These are phyloP conservation scores for Tulasnella sp. DNA, from an alignment of 768 basidiomycete genomes.

Conservation along the genomic window DNA sequence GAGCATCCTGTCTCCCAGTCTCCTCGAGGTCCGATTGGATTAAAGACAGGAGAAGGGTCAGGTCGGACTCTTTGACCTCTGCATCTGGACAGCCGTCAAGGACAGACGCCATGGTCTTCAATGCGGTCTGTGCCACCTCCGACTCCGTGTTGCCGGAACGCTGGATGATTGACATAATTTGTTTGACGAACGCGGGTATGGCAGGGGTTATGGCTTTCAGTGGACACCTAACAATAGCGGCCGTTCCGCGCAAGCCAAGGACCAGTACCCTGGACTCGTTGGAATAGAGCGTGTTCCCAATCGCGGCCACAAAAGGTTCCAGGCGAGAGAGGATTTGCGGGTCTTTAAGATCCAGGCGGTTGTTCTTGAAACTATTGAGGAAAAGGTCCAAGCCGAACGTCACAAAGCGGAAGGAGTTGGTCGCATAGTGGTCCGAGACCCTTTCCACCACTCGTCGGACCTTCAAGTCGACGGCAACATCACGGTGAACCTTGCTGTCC, in stretches of 20 bases:
- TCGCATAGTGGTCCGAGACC: constrained; percentile 60
- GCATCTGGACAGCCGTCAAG: constrained; percentile 84
- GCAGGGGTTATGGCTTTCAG: constrained; percentile 69
- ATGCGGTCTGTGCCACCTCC: constrained; percentile 80
- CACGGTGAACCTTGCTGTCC: constrained; percentile 45
- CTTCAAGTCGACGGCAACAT: constrained; percentile 74
- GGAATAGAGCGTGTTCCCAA: constrained; percentile 92
- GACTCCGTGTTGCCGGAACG: constrained; percentile 83
- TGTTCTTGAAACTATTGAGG: constrained; percentile 78
- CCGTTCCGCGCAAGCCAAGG: constrained; percentile 72
- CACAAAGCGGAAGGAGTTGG: constrained; percentile 78
- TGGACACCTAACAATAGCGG: constrained; percentile 80
- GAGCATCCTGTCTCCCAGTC: constrained; percentile 72
- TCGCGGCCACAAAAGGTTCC: constrained; percentile 77
- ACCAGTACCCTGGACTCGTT: constrained; percentile 68
- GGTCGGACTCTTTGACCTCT: constrained; percentile 83
- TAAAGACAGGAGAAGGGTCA: constrained; percentile 80
- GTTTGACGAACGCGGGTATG: constrained; percentile 75
- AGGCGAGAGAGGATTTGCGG: constrained; percentile 70
- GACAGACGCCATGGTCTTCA: constrained; percentile 80
- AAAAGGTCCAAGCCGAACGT: constrained; percentile 90
- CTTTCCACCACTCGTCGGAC: constrained; percentile 53
- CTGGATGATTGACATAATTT: constrained; percentile 78
- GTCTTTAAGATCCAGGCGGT: constrained; percentile 81
- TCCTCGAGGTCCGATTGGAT: constrained; percentile 90